Percentiles rank a stretch among this genome's conserved stretches.
These are phyloP conservation scores for Penstemon davidsonii DNA, from an alignment of 257 asterid genomes.

Conservation along the genomic window DNA sequence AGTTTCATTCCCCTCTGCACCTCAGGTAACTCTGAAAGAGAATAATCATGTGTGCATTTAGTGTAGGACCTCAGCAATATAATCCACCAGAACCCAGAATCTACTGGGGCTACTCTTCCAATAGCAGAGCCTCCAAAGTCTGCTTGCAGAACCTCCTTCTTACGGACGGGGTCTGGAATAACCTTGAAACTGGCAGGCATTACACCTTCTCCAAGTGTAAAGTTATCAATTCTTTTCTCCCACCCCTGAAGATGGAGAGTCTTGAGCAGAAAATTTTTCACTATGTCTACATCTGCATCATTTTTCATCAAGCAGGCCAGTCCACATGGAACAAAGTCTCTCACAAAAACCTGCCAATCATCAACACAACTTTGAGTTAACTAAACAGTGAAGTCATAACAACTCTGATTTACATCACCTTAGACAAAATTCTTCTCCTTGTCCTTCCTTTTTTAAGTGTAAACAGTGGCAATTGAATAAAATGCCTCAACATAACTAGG, in stretches of 20 bases:
- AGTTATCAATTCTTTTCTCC: conserved; percentile 63
- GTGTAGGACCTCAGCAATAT: conserved; percentile 54
- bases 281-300: conserved; percentile 47
- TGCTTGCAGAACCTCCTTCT: conserved; percentile 49
- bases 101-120: conserved; percentile 68
- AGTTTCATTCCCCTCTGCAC: conserved; percentile 61
- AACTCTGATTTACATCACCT: background rate
- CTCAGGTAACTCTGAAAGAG: conserved; percentile 50
- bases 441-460: background rate
- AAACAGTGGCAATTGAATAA: background rate
- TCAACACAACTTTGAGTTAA: conserved; percentile 13
- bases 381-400: background rate
- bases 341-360: conserved; percentile 51
- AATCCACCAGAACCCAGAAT: conserved; percentile 75
- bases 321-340: conserved; percentile 64
- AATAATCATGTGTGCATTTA: conserved; percentile 45
- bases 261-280: conserved; percentile 56
- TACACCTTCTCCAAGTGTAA: conserved; percentile 59
- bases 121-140: conserved; percentile 68
- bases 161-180: conserved; percentile 33
- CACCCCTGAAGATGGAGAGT: conserved; percentile 66
- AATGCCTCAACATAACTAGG: background rate
- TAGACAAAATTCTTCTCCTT: background rate
- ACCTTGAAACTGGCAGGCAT: conserved; percentile 73
- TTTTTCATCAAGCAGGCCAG: conserved; percentile 59